Percentiles rank a stretch among this genome's conserved stretches.
Conservation (phyloP, 768 basidiomycete species). For the Mycena amicta region DNA sequence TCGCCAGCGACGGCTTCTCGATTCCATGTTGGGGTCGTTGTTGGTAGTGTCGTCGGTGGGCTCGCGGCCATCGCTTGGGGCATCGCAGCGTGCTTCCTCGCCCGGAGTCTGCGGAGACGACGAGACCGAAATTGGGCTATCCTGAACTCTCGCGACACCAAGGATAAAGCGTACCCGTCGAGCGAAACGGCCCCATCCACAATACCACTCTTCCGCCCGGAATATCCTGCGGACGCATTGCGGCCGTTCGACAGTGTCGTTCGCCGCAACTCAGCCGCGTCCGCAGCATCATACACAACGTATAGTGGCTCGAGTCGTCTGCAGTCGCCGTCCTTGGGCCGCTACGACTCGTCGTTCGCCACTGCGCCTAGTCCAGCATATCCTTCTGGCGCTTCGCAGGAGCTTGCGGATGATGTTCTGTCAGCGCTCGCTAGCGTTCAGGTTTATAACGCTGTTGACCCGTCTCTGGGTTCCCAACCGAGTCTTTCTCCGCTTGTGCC, state of each 20-base stretch:
- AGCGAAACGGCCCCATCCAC: not conserved
- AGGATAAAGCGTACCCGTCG: slow-evolving; percentile 10
- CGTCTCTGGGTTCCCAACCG: not conserved
- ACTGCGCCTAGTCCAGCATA: slow-evolving; percentile 24
- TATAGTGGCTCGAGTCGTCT: slow-evolving; percentile 3
- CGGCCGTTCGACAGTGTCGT: not conserved
- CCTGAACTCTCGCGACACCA: slow-evolving; percentile 36
- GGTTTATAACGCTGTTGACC: not conserved
- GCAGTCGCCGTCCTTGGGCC: slow-evolving; percentile 19
- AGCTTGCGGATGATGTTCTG: not conserved
- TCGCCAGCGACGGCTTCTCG: slow-evolving; percentile 27
- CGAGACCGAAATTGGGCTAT: slow-evolving; percentile 30
- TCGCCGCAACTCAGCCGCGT: not conserved
- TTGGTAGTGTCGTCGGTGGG: slow-evolving; percentile 55
- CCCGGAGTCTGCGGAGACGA: slow-evolving; percentile 29
- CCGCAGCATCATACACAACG: not conserved
- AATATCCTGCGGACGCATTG: not conserved
- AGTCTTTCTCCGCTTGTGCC: not conserved
- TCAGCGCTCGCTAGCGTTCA: not conserved
- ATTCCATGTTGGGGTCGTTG: slow-evolving; percentile 43
- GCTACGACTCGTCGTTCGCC: slow-evolving; percentile 34
- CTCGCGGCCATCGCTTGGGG: slow-evolving; percentile 37
- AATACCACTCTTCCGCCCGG: not conserved
- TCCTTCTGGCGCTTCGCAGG: slow-evolving; percentile 32
- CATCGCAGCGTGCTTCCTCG: slow-evolving; percentile 34